phyloP scores from a whole-genome alignment of 179 eudicot species.

The Beta macrorhiza region DNA sequence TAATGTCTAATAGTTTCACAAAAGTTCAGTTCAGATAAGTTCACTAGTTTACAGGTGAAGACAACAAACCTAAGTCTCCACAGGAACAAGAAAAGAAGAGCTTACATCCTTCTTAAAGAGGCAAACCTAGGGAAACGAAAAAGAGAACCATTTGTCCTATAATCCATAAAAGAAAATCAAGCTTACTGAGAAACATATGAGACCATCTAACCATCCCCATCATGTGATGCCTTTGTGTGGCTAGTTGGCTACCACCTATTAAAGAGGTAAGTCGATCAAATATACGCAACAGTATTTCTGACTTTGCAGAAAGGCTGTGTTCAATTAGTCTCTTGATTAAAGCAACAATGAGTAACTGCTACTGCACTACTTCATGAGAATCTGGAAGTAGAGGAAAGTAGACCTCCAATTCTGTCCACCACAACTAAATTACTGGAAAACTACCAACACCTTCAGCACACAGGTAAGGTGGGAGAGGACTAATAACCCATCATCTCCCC shows the following conservation, averaged over 20 bases:
- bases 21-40: too few species aligned
- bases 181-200: not conserved
- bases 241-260: not conserved
- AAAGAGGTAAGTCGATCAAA: not conserved
- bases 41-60: too few species aligned
- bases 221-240: not conserved
- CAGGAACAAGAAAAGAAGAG: too few species aligned
- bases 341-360: not conserved
- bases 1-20: too few species aligned
- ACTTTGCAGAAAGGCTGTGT: slow-evolving; percentile 2
- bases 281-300: not conserved
- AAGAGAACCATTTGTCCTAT: not conserved
- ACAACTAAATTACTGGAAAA: not conserved
- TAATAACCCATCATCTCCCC: not conserved
- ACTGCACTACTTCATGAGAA: not conserved
- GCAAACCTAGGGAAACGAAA: not conserved
- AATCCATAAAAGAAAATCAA: not conserved
- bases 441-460: not conserved
- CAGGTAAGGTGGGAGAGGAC: not conserved
- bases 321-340: not conserved
- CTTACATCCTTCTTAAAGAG: too few species aligned
- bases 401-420: not conserved
- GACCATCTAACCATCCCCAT: not conserved
- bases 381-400: not conserved
- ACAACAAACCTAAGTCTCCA: too few species aligned